Conservation (phyloP, 2,329 filamentous ascomycete genomes). For the Phialophora macrospora region DNA sequence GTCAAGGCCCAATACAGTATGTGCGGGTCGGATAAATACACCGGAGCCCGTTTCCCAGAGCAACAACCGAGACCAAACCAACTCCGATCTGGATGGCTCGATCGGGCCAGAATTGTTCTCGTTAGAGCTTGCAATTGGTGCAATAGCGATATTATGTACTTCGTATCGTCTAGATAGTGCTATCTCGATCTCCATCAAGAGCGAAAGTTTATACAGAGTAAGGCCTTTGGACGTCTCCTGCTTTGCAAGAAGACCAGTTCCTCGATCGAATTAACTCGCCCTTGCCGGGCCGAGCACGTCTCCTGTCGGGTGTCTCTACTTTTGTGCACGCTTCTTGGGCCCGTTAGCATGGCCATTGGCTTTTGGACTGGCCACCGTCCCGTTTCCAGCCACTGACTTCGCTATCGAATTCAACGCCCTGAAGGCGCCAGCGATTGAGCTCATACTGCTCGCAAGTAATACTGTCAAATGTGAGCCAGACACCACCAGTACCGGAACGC, state of each 20-base stretch:
- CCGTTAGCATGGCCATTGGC: conserved; percentile 32
- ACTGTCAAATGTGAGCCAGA: conserved; percentile 37
- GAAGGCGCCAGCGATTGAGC: conserved; percentile 46
- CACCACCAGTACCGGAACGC: neutral
- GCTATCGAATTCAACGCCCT: conserved; percentile 42
- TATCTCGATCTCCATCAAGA: neutral
- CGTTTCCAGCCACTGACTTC: conserved; percentile 38
- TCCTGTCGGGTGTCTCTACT: conserved; percentile 4
- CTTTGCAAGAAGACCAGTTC: neutral
- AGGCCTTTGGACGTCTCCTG: neutral
- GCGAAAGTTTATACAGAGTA: too few species aligned
- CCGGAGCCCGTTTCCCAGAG: conserved; percentile 10
- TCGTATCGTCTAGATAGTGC: neutral
- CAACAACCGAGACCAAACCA: conserved; percentile 15
- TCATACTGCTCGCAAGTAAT: conserved; percentile 47
- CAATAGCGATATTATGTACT: neutral
- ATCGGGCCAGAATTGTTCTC: neutral
- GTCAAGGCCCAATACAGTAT: conserved; percentile 12
- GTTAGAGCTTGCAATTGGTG: neutral
- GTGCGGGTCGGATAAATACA: neutral
- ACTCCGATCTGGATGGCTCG: neutral
- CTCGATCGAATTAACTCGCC: neutral
- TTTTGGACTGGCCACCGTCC: conserved; percentile 36
- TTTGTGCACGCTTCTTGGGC: conserved; percentile 18
- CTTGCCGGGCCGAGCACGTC: neutral